These are phyloP conservation scores for Volvariella volvacea DNA, from an alignment of 1,284 basidiomycete genomes.

Conservation along the genomic window DNA sequence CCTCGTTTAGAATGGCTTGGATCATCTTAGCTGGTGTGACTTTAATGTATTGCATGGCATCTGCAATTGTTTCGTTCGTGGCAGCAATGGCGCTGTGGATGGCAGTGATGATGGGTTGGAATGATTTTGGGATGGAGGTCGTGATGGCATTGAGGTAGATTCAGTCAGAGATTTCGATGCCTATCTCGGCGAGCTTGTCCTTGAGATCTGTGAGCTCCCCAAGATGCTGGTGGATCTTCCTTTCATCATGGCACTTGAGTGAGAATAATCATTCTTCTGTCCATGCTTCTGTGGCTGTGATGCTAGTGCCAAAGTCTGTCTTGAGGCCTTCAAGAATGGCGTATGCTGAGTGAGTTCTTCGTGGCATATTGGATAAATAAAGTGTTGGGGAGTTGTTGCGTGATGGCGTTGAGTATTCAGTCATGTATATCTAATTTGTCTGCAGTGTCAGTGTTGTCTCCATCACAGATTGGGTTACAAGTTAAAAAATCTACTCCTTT, in stretches of 20 bases:
- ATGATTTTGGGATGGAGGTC: background rate
- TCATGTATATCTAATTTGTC: background rate
- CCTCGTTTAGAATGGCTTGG: background rate
- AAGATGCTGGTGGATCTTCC: background rate
- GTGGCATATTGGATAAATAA: background rate
- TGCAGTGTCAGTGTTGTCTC: background rate
- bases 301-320: background rate
- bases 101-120: background rate
- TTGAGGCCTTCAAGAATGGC: background rate
- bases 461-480: background rate
- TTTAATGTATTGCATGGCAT: background rate
- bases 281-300: background rate
- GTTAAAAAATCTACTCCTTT: background rate
- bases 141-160: background rate
- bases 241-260: background rate
- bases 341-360: background rate
- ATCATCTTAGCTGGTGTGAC: background rate
- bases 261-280: background rate
- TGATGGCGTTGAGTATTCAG: background rate
- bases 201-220: background rate
- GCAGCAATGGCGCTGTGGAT: background rate
- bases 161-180: background rate
- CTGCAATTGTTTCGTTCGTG: background rate
- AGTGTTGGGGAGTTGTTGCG: background rate
- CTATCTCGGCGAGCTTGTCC: background rate